Evolutionary conservation across 495 filamentous ascomycete genomes (phyloP).

Genomic region (Terfezia claveryi): DNA sequence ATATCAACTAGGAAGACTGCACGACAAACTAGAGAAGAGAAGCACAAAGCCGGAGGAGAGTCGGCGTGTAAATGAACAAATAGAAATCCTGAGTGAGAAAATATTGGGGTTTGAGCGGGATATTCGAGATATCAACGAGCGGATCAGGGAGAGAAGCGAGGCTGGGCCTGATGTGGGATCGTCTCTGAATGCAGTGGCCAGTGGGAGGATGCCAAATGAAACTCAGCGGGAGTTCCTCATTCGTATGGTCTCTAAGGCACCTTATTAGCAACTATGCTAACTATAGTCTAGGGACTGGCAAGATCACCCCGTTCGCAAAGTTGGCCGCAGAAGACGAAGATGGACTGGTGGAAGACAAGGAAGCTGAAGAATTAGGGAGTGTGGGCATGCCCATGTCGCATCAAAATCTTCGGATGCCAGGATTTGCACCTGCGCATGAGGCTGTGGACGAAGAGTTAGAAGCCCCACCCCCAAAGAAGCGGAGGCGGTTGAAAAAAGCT

Average conservation of each 20-base stretch:
- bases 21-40: too few species aligned
- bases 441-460: neutral
- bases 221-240: constrained; percentile 74
- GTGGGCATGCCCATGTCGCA: constrained; percentile 24
- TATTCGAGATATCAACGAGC: constrained; percentile 19
- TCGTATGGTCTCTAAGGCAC: constrained; percentile 21
- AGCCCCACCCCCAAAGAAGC: neutral
- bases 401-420: constrained; percentile 57
- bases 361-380: neutral
- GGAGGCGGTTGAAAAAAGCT: neutral
- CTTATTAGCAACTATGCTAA: neutral
- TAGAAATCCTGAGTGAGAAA: constrained; percentile 23
- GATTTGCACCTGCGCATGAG: constrained; percentile 34
- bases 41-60: too few species aligned
- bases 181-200: neutral
- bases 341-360: constrained; percentile 22
- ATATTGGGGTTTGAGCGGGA: too few species aligned
- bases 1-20: constrained; percentile 15
- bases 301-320: constrained; percentile 85
- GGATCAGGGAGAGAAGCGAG: constrained; percentile 28
- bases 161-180: constrained; percentile 34
- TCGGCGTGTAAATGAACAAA: constrained; percentile 6
- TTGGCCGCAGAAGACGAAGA: constrained; percentile 29
- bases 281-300: constrained; percentile 38
- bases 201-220: constrained; percentile 43